Base-by-base conservation (phyloP, 495 filamentous ascomycete genomes). In the Penicillium flavigenum region DNA sequence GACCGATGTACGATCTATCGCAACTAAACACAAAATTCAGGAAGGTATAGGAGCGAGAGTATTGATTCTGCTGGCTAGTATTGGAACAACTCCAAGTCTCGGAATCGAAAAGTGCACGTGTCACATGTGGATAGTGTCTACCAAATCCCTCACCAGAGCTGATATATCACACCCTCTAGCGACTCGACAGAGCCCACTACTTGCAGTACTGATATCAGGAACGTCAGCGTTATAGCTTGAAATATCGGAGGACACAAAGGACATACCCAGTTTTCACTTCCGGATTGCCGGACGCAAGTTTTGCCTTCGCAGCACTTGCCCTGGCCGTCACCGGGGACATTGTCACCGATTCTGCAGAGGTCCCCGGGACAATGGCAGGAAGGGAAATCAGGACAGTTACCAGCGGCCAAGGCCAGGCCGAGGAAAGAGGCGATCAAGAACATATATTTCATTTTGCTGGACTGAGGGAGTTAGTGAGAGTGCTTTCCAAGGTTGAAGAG, bases 391-490 rank as follows among this genome's bases (percentile, higher is more conserved):
- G 42, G 31, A 46, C 57, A 53, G 42, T 29, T 29, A 29, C 27
- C 27, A 29, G 50, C 43, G 32, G 57, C 57, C 42, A 59, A n/a
- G 9, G 57, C 57, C 8, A 59, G 34, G 41, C 31, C 43, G 31
- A 59, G 49, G 43, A 59, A 43, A 34, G 57, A 38, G 43, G 57
- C 50, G 49, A 59, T 42, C 42, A 53, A 26, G 42, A 59, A 49
- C 11, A 59, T 53, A 22, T 53, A 59, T 20, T 59, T 59, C 57
- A 59, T 59, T 59, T 59, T 59, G 57, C 8, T 48, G 32, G 45
- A 20, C 45, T 48, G 22, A 27, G 45, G 26, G 34, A 14, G 54
- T 56, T 48, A 49, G 45, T 20, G 22, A 29, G 49, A 19, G 34
- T 49, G 6, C 5, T 42, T 56, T 29, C 27, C 27, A 29, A 29